Percentiles rank a stretch among this genome's conserved stretches.
Conservation (phyloP, 495 filamentous ascomycete genomes). For the Aspergillus nidulans region DNA sequence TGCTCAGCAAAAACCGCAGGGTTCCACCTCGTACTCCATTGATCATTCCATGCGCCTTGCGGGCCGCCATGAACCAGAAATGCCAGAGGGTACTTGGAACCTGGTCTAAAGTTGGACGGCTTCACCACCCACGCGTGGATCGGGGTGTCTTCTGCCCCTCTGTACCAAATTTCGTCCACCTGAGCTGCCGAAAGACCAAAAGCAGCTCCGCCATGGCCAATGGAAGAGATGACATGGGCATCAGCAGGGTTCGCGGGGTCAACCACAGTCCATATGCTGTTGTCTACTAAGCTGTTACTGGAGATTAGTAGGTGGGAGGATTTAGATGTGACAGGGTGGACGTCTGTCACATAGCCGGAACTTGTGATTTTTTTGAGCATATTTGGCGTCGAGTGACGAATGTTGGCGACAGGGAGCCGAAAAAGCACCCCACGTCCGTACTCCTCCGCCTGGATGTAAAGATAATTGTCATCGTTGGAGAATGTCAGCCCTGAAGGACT, state of each 20-base stretch:
- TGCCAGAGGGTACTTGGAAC: conserved; percentile 73
- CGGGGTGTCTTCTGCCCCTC: conserved; percentile 54
- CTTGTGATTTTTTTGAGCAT: conserved; percentile 54
- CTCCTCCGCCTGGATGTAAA: conserved; percentile 66
- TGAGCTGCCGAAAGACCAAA: conserved; percentile 62
- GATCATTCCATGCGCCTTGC: conserved; percentile 77
- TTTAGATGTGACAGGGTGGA: conserved; percentile 46
- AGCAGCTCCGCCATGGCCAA: conserved; percentile 59
- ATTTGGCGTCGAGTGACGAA: conserved; percentile 45
- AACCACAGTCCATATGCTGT: conserved; percentile 59
- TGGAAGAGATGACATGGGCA: conserved; percentile 55
- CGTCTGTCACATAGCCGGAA: conserved; percentile 56
- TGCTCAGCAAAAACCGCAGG: conserved; percentile 87
- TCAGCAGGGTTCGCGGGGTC: conserved; percentile 43
- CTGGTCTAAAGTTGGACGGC: conserved; percentile 69
- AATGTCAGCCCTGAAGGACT: conserved; percentile 64
- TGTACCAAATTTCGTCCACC: conserved; percentile 69
- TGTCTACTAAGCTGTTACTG: conserved; percentile 64
- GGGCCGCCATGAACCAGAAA: conserved; percentile 88
- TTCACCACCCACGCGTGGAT: conserved; percentile 80
- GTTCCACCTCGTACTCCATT: conserved; percentile 89
- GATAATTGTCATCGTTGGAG: conserved; percentile 57
- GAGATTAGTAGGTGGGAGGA: conserved; percentile 58
- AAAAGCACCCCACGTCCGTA: conserved; percentile 60
- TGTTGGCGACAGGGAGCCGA: conserved; percentile 52